Base-by-base conservation (phyloP, 116 monocot species). In the Dioscorea cayenensis region DNA sequence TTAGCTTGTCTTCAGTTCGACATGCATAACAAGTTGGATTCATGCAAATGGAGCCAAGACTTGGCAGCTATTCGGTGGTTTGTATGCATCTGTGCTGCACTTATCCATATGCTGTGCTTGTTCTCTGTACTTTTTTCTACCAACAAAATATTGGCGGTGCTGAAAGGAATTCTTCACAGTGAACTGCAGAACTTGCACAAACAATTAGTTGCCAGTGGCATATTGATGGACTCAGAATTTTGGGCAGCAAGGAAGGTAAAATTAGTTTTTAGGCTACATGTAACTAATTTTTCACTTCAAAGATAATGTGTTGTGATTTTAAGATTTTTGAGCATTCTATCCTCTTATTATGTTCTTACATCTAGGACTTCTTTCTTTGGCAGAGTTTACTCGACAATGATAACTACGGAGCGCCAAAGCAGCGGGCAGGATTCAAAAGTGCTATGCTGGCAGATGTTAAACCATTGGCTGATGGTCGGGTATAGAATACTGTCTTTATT, bases 361-460 rank as follows among this genome's bases (percentile, higher is more conserved):
- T 70, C 28, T 70, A 1, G 13, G 7, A 52, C 60, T 64, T 66
- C 18, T 14, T 52, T 49, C 65, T 16, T 16, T 12, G 80, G 64
- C 81, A 97, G 97, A 86, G 72, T 76, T 78, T 90, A 76, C 90
- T 97, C 38, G 93, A 88, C 20, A 80, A 78, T 77, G 84, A 81
- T 67, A 28, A 43, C 64, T 65, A 75, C 49, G 76, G 66, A 75
- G 70, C 60, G 59, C 73, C 84, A 73, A 92, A 92, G 72, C 97
- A 97, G 72, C 79, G 74, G 35, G 66, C 88, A 66, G 97, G 97
- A 10, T 89, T 97, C 59, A 97, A 90, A 78, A 97, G 88, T 92
- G 81, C 90, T 9, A 97, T 97, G 83, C 85, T 96, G 68, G 97
- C 97, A 77, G 97, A 97, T 86, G 84, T 97, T 62, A 92, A 90